Evolutionary conservation across 306 rosid genomes (phyloP).

Genomic region (Trifolium repens): DNA sequence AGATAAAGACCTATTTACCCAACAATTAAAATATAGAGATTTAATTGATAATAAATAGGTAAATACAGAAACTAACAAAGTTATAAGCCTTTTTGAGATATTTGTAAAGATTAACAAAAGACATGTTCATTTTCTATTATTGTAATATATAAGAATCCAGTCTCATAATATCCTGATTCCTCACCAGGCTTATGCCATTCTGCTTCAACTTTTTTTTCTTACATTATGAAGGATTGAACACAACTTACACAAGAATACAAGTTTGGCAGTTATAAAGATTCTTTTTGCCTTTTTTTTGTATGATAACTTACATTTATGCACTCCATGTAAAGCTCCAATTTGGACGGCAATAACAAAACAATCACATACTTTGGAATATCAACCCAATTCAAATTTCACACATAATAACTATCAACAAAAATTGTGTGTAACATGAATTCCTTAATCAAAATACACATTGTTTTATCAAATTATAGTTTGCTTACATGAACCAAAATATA

Average conservation of each 20-base stretch:
- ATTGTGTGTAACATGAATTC: not conserved
- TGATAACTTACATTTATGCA: not conserved
- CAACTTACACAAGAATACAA: not conserved
- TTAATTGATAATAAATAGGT: too few species aligned
- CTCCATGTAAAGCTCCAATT: conserved; percentile 28
- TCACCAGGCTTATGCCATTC: too few species aligned
- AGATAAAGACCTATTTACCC: too few species aligned
- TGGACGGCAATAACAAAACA: conserved; percentile 48
- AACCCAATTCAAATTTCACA: conserved; percentile 28
- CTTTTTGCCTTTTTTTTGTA: conserved; percentile 26
- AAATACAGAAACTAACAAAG: too few species aligned
- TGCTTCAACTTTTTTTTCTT: too few species aligned
- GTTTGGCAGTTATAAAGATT: not conserved
- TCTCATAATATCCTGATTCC: too few species aligned
- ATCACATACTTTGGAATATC: conserved; percentile 43
- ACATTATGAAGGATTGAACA: too few species aligned
- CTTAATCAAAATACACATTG: not conserved
- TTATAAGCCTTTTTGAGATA: too few species aligned
- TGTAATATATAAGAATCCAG: too few species aligned
- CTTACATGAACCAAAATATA: not conserved
- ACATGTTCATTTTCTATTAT: too few species aligned
- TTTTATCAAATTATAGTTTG: not conserved
- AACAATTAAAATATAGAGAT: too few species aligned
- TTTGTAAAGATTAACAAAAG: too few species aligned
- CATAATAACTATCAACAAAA: not conserved